Conservation (phyloP, 1,139 yeast genomes). For the Martiniozyma asiatica region DNA sequence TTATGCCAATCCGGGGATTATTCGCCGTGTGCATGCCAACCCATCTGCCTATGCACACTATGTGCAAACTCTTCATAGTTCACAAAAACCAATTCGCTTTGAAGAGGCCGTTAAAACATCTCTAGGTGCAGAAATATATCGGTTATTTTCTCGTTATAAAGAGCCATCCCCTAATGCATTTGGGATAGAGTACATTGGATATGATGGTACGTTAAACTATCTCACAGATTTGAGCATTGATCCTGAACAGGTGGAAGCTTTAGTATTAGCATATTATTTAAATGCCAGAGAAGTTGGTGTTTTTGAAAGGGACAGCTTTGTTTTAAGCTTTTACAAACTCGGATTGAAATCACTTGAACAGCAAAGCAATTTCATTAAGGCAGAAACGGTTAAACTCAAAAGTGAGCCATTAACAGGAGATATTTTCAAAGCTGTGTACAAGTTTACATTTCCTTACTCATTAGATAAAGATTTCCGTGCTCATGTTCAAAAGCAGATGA, state of each 20-base stretch:
- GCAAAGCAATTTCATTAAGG: constrained; percentile 1
- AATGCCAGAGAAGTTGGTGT: constrained; percentile 57
- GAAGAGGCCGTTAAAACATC: too few relatives aligned
- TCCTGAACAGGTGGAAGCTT: constrained; percentile 62
- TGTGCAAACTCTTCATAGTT: too few relatives aligned
- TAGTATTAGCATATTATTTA: constrained; percentile 60
- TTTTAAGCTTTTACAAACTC: constrained; percentile 41
- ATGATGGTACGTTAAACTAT: constrained; percentile 67
- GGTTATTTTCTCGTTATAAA: too few relatives aligned
- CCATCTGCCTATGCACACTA: too few relatives aligned
- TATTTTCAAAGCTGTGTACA: constrained; percentile 39
- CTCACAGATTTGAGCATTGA: constrained; percentile 54
- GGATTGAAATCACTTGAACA: constrained; percentile 2
- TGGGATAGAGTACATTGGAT: constrained; percentile 32
- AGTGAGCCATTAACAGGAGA: neutral
- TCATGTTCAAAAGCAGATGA: constrained; percentile 35
- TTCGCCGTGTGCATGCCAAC: too few relatives aligned
- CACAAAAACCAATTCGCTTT: too few relatives aligned
- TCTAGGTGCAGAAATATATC: constrained; percentile 14
- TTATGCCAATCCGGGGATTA: too few relatives aligned
- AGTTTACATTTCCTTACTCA: constrained; percentile 57
- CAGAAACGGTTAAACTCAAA: neutral
- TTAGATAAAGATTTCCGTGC: constrained; percentile 38
- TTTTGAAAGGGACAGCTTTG: constrained; percentile 37
- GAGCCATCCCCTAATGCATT: constrained; percentile 15